Evolutionary conservation across 2,329 filamentous ascomycete genomes (phyloP), one percentile per base, ranked within the genome.

Genomic region (Diaporthe humulicola): DNA sequence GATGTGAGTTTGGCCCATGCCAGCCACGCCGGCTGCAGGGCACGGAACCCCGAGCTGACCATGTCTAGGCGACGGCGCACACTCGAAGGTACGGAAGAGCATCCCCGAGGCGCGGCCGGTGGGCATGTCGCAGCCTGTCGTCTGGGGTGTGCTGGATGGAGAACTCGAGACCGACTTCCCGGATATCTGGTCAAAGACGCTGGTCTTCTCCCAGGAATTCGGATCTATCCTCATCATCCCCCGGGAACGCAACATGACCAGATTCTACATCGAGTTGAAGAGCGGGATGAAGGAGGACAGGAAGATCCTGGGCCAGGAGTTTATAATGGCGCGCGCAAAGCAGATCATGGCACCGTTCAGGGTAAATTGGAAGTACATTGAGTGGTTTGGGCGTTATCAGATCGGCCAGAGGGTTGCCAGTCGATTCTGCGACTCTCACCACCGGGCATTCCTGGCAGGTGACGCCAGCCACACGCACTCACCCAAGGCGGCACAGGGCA

Each of bases 401-500:
- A 88, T 90, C 57, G 87, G 88, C 8, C 89, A 90, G 80, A 87
- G 90, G 17, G 85, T 92, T n/a, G 90, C 90, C 0, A 87, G 88
- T 56, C 84, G 86, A 52, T 93, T 92, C 80, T 87, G 89, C 75
- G 86, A 89, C 73, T 85, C 87, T 30, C 80, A 88, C 72, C 78
- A 81, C 70, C 86, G 88, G 3, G 86, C 90, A 8, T 92, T 92
- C 77, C 83, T 93, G 61, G 88, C 88, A 2, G 90, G 90, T 1
- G 90, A 92, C 78, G 89, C 90, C n/a, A 90, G 88, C 33, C 90
- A 92, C 76, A 91, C 89, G 0, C 89, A 91, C 76, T 88, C 86
- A 0, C 89, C 89, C 1, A 90, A 90, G 79, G 89, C 89, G 0
- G 89, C 89, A 0, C 89, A 90, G 81, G 89, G 79, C 14, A 77